Evolutionary conservation across 1,284 basidiomycete species (phyloP).

Genomic region (Trichosporon sp.): DNA sequence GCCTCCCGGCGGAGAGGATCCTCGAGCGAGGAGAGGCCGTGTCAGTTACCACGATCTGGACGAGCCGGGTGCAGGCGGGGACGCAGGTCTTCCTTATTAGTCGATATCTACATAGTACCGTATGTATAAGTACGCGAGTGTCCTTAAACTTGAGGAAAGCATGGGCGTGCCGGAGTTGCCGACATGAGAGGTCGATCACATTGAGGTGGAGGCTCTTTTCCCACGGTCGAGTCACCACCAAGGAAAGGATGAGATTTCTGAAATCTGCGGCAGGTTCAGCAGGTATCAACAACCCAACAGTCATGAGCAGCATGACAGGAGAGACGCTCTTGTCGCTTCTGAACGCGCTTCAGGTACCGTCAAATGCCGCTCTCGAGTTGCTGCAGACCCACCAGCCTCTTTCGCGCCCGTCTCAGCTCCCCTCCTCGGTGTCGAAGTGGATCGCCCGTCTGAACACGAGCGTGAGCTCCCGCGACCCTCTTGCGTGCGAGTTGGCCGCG

Average conservation of each 20-base stretch:
- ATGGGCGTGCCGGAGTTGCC: too few relatives aligned
- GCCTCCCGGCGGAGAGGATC: conserved; percentile 43
- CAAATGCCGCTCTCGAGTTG: conserved; percentile 28
- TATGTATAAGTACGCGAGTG: neutral
- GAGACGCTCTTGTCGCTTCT: conserved; percentile 23
- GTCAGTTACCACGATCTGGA: conserved; percentile 48
- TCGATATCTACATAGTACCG: neutral
- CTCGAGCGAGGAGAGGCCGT: conserved; percentile 42
- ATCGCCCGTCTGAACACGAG: conserved; percentile 36
- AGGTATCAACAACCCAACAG: neutral
- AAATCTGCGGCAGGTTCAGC: neutral
- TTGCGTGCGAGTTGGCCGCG: conserved; percentile 24
- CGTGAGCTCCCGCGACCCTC: conserved; percentile 32
- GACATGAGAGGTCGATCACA: neutral
- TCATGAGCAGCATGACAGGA: conserved; percentile 5
- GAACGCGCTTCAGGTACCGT: conserved; percentile 32
- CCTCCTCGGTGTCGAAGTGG: conserved; percentile 31
- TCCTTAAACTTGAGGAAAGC: neutral
- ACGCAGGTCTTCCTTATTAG: conserved; percentile 46
- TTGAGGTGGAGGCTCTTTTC: neutral
- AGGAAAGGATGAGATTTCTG: neutral
- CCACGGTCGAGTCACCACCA: neutral
- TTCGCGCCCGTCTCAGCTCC: conserved; percentile 29
- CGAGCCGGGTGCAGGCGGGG: conserved; percentile 36
- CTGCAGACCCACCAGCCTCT: conserved; percentile 32